Percentiles rank a stretch among this genome's conserved stretches.
Evolutionary conservation across 2,329 filamentous ascomycete species (phyloP).

Genomic region (Arthrobotrys pseudoclavata): DNA sequence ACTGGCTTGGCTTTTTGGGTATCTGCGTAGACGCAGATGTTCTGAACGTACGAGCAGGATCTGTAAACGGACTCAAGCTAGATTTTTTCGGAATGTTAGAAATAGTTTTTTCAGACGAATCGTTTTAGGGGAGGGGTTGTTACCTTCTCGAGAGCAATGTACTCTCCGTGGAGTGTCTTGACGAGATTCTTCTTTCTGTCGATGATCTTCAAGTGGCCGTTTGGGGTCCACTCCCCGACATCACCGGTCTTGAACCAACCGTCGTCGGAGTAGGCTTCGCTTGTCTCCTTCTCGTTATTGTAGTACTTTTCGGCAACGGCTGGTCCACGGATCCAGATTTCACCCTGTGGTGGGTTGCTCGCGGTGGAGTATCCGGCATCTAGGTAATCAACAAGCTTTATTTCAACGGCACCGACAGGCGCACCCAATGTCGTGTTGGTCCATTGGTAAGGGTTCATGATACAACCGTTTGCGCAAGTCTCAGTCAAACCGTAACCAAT

Average conservation of each 20-base stretch:
- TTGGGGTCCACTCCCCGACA: constrained; percentile 86
- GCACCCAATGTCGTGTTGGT: constrained; percentile 82
- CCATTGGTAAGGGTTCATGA: constrained; percentile 88
- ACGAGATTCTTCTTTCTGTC: constrained; percentile 99
- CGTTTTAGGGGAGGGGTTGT: neutral
- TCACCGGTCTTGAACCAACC: constrained; percentile 98
- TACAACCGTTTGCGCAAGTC: constrained; percentile 85
- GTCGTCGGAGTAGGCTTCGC: constrained; percentile 80
- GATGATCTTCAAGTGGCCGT: constrained; percentile 87
- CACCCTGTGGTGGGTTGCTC: constrained; percentile 82
- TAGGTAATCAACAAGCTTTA: constrained; percentile 91
- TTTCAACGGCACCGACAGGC: constrained; percentile 80
- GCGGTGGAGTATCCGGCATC: constrained; percentile 88
- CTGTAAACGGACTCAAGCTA: constrained; percentile 91
- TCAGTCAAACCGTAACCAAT: constrained; percentile 94
- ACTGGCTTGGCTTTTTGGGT: constrained; percentile 81
- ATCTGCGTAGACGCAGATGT: constrained; percentile 89
- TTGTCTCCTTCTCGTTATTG: constrained; percentile 86
- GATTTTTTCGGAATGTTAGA: constrained; percentile 2
- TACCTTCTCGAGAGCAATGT: constrained; percentile 89
- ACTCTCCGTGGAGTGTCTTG: constrained; percentile 95
- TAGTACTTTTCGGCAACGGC: constrained; percentile 84
- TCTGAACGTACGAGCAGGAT: constrained; percentile 80
- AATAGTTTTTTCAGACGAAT: neutral
- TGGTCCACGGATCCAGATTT: constrained; percentile 87